phyloP scores from a whole-genome alignment of 1,139 yeast genomes.

The Kurtzmaniella quercitrusa region DNA sequence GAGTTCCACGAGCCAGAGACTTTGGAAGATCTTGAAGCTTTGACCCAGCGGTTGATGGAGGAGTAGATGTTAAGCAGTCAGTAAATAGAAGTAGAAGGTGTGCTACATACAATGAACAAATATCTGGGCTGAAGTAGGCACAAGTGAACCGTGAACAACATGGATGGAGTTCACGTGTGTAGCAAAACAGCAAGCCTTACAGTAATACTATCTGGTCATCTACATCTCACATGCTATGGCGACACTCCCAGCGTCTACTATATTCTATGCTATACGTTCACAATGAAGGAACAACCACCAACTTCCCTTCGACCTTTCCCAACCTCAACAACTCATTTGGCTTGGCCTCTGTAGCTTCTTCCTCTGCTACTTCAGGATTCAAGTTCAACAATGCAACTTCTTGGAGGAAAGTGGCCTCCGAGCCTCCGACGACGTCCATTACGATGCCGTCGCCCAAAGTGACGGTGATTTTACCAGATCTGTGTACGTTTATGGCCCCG shows the following conservation, averaged over 20 bases:
- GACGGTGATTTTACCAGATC: slow-evolving; percentile 75
- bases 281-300: slow-evolving; percentile 46
- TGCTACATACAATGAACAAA: too few relatives aligned
- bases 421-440: slow-evolving; percentile 73
- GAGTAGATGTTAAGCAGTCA: slow-evolving; percentile 1
- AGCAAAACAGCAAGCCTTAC: too few relatives aligned
- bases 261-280: background rate
- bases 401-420: slow-evolving; percentile 67
- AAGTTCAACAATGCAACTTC: slow-evolving; percentile 61
- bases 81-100: background rate
- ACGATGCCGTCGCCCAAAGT: slow-evolving; percentile 62
- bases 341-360: slow-evolving; percentile 34
- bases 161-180: too few relatives aligned
- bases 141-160: too few relatives aligned
- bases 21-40: slow-evolving; percentile 88
- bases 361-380: slow-evolving; percentile 10
- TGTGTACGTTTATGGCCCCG: slow-evolving; percentile 71
- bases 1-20: slow-evolving; percentile 88
- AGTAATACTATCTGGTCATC: too few relatives aligned
- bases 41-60: slow-evolving; percentile 61
- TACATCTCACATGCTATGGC: background rate
- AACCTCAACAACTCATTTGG: slow-evolving; percentile 47
- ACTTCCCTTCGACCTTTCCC: slow-evolving; percentile 59
- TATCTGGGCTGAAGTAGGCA: too few relatives aligned
- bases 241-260: background rate